A percentile compares a stretch with the other conserved stretches of the same genome.
Conservation (phyloP, 305 asterid species). For the Fraxinus paxiana region DNA sequence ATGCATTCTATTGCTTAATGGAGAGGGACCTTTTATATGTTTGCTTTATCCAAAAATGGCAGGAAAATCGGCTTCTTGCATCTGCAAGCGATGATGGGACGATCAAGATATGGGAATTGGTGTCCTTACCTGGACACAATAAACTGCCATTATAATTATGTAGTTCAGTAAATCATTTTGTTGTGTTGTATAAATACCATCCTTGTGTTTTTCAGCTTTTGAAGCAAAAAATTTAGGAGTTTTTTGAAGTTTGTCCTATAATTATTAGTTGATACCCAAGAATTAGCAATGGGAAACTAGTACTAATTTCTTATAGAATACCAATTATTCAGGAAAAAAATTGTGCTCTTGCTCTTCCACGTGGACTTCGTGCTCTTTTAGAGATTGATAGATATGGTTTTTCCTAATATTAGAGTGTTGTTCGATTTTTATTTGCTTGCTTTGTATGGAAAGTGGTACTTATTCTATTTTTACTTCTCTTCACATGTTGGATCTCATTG, state of each 20-base stretch:
- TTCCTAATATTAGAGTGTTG: not conserved
- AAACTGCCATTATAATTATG: not conserved
- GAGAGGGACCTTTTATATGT: not conserved
- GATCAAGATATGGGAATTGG: constrained; percentile 45
- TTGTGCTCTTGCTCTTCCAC: not conserved
- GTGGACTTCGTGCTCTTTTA: not conserved
- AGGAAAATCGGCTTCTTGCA: constrained; percentile 41
- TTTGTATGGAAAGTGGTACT: not conserved
- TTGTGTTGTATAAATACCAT: not conserved
- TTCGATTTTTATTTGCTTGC: not conserved
- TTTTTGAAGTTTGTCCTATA: not conserved
- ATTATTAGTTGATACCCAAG: not conserved
- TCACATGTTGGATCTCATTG: not conserved
- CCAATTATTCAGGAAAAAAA: not conserved
- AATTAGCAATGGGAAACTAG: not conserved
- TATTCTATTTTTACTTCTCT: not conserved
- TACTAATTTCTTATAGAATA: not conserved
- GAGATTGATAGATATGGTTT: not conserved
- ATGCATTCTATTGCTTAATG: not conserved
- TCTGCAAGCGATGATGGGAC: constrained; percentile 45
- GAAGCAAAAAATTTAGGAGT: not conserved
- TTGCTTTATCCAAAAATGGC: constrained; percentile 9
- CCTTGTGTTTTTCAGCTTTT: not conserved
- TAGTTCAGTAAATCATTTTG: not conserved
- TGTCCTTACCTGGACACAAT: constrained; percentile 2